Percentiles rank a stretch among this genome's conserved stretches.
Conservation (phyloP, 768 basidiomycete species). For the Tylopilus plumbeoviolaceoides region DNA sequence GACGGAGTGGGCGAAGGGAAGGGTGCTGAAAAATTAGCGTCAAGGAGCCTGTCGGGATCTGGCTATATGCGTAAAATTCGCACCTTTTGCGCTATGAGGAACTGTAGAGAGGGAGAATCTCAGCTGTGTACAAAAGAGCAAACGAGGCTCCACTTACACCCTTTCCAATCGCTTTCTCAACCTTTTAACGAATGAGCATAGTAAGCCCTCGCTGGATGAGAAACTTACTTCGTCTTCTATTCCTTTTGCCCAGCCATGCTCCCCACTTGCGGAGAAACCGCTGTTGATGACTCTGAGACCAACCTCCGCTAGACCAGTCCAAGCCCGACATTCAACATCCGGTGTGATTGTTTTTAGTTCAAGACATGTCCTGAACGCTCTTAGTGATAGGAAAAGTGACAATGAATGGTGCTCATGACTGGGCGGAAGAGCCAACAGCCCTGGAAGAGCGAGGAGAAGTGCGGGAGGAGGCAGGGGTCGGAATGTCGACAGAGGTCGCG, state of each 20-base stretch:
- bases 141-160: slow-evolving; percentile 46
- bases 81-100: slow-evolving; percentile 59
- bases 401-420: slow-evolving; percentile 51
- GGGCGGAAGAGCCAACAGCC: slow-evolving; percentile 60
- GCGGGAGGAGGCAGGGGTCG: slow-evolving; percentile 38
- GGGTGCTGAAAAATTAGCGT: slow-evolving; percentile 46
- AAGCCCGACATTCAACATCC: slow-evolving; percentile 65
- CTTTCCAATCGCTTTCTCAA: slow-evolving; percentile 64
- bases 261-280: slow-evolving; percentile 36
- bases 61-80: slow-evolving; percentile 10
- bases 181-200: slow-evolving; percentile 26
- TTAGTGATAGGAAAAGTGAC: slow-evolving; percentile 53
- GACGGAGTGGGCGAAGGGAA: slow-evolving; percentile 55
- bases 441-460: slow-evolving; percentile 60
- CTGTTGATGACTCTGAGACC: slow-evolving; percentile 54
- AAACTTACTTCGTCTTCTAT: slow-evolving; percentile 50
- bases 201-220: not conserved
- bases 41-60: not conserved
- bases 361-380: slow-evolving; percentile 56
- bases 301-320: slow-evolving; percentile 65
- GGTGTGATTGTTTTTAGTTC: slow-evolving; percentile 45
- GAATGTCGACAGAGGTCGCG: slow-evolving; percentile 11
- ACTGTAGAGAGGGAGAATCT: slow-evolving; percentile 27
- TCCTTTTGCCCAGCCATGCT: slow-evolving; percentile 44
- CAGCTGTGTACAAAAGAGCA: not conserved